These are phyloP conservation scores for Coriolopsis trogii DNA, from an alignment of 1,284 basidiomycete species.

Conservation along the genomic window DNA sequence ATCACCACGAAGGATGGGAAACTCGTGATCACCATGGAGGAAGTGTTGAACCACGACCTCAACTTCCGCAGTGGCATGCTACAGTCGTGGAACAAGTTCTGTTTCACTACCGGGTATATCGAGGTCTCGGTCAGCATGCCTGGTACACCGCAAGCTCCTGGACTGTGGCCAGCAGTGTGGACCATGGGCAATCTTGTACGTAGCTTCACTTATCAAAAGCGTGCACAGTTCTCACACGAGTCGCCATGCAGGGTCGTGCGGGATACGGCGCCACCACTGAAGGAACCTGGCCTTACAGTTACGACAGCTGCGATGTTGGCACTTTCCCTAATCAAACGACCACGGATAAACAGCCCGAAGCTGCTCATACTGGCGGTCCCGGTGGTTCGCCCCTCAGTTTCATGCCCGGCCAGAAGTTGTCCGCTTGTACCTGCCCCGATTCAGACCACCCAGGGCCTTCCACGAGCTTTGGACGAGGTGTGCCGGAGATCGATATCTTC, in stretches of 20 bases:
- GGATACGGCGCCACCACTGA: constrained; percentile 65
- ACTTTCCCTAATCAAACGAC: constrained; percentile 81
- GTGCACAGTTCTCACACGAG: constrained; percentile 41
- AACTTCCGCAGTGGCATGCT: constrained; percentile 85
- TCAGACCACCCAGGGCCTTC: constrained; percentile 69
- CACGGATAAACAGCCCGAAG: constrained; percentile 52
- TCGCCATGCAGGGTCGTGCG: constrained; percentile 48
- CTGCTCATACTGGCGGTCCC: constrained; percentile 51
- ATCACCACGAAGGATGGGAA: constrained; percentile 73
- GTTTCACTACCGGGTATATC: constrained; percentile 92
- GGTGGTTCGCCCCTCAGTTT: constrained; percentile 46
- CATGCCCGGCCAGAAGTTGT: constrained; percentile 60
- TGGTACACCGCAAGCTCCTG: constrained; percentile 69
- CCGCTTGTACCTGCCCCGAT: constrained; percentile 57
- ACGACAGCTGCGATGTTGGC: constrained; percentile 82
- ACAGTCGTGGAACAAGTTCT: constrained; percentile 88
- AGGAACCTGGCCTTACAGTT: constrained; percentile 80
- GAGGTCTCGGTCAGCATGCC: constrained; percentile 83
- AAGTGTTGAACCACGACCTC: constrained; percentile 66
- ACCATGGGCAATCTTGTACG: constrained; percentile 54
- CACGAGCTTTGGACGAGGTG: constrained; percentile 50
- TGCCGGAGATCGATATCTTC: constrained; percentile 71
- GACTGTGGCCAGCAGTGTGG: constrained; percentile 65
- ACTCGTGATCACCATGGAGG: constrained; percentile 74
- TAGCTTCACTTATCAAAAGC: constrained; percentile 6